phyloP scores from a whole-genome alignment of 176 grass and related monocot species.

The Triticum urartu region DNA sequence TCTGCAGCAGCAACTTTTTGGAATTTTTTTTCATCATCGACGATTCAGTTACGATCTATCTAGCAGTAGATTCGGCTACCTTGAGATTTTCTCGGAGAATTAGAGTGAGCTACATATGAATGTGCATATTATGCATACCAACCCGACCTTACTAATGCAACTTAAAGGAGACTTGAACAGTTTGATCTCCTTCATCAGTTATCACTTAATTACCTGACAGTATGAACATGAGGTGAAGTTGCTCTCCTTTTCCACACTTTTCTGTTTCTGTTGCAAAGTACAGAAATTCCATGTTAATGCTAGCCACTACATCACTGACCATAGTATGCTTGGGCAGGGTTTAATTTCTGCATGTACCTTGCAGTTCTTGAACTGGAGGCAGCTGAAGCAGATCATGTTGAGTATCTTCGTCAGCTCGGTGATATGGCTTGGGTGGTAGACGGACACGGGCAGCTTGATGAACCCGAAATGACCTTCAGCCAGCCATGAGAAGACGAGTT shows the following conservation, averaged over 20 bases:
- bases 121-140: no score
- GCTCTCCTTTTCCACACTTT: background rate
- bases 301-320: background rate
- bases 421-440: slow-evolving; percentile 35
- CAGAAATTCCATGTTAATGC: background rate
- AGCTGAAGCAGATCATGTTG: slow-evolving; percentile 29
- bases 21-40: no score
- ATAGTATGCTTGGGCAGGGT: background rate
- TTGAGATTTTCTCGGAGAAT: no score
- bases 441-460: slow-evolving; percentile 28
- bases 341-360: slow-evolving; percentile 14
- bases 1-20: no score
- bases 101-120: no score
- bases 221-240: slow-evolving; percentile 32
- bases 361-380: slow-evolving; percentile 38
- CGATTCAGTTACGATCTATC: no score
- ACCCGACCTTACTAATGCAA: background rate
- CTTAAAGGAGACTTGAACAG: background rate
- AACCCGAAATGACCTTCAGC: slow-evolving; percentile 35
- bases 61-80: no score
- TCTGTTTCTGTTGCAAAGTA: background rate
- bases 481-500: background rate
- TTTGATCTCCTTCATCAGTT: background rate
- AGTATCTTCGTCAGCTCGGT: slow-evolving; percentile 33
- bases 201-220: slow-evolving; percentile 26